Conservation (phyloP, 2,329 filamentous ascomycete species). For the Paecilomyces variotii region DNA sequence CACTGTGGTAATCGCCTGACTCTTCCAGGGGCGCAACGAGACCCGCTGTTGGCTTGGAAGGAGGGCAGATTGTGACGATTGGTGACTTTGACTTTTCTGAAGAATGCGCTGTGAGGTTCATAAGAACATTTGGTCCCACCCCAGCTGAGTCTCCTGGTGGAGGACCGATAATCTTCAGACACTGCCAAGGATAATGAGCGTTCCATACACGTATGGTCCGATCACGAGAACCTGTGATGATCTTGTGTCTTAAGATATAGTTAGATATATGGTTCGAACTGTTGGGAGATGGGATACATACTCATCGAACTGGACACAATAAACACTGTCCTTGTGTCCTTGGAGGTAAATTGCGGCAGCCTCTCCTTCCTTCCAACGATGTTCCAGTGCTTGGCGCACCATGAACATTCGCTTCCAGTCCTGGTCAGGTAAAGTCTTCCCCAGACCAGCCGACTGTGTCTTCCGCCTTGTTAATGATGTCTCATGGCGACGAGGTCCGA, state of each 20-base stretch:
- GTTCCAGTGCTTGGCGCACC: slow-evolving; percentile 65
- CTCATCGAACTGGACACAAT: slow-evolving; percentile 97
- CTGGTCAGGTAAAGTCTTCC: slow-evolving; percentile 51
- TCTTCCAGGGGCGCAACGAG: slow-evolving; percentile 34
- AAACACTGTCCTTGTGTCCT: slow-evolving; percentile 91
- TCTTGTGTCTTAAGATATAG: slow-evolving; percentile 61
- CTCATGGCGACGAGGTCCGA: slow-evolving; percentile 36
- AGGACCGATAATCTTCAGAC: slow-evolving; percentile 73
- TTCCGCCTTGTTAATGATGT: slow-evolving; percentile 35
- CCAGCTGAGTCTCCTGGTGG: slow-evolving; percentile 48
- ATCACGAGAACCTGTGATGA: slow-evolving; percentile 92
- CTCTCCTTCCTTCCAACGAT: slow-evolving; percentile 70
- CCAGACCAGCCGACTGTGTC: slow-evolving; percentile 44
- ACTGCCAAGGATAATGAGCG: slow-evolving; percentile 71
- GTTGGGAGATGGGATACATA: slow-evolving; percentile 37
- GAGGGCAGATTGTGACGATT: slow-evolving; percentile 42
- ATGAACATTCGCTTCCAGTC: slow-evolving; percentile 84
- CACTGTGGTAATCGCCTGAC: slow-evolving; percentile 63
- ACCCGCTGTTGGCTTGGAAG: slow-evolving; percentile 46
- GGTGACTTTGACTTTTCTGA: slow-evolving; percentile 33
- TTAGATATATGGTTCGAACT: background rate
- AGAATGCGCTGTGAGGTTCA: slow-evolving; percentile 37
- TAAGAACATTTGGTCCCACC: slow-evolving; percentile 36
- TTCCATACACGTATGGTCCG: slow-evolving; percentile 96
- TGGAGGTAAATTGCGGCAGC: slow-evolving; percentile 82